Evolutionary conservation across 495 filamentous ascomycete genomes (phyloP).

Genomic region (Pyrenula massariospora): DNA sequence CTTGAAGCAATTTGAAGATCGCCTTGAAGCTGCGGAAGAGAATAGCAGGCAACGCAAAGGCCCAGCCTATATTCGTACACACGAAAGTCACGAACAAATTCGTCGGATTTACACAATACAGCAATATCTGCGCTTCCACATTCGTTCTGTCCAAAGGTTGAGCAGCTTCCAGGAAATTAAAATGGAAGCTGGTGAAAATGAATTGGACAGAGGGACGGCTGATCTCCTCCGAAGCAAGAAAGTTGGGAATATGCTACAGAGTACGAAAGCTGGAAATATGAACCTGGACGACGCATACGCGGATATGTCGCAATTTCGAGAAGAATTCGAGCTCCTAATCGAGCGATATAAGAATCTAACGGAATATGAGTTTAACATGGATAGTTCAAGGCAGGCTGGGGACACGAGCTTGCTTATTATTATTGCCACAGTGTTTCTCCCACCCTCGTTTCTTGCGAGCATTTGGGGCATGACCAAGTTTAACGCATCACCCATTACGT

Average conservation of each 20-base stretch:
- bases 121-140: neutral
- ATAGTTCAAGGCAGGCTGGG: neutral
- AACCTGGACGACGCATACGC: neutral
- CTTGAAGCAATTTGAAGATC: neutral
- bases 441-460: neutral
- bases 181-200: neutral
- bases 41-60: neutral
- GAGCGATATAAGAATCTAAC: neutral
- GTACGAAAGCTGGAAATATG: neutral
- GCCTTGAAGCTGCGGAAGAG: neutral
- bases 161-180: neutral
- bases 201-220: neutral
- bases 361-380: neutral
- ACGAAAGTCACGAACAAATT: neutral
- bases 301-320: neutral
- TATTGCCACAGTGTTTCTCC: neutral
- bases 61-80: neutral
- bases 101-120: neutral
- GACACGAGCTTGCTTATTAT: neutral
- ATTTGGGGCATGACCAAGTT: neutral
- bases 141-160: neutral
- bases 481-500: neutral
- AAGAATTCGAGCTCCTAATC: neutral
- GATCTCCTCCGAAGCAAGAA: neutral
- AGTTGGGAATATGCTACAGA: neutral